Evolutionary conservation across 306 rosid species (phyloP), one percentile per base, ranked within the genome.

Genomic region (Trifolium pratense): DNA sequence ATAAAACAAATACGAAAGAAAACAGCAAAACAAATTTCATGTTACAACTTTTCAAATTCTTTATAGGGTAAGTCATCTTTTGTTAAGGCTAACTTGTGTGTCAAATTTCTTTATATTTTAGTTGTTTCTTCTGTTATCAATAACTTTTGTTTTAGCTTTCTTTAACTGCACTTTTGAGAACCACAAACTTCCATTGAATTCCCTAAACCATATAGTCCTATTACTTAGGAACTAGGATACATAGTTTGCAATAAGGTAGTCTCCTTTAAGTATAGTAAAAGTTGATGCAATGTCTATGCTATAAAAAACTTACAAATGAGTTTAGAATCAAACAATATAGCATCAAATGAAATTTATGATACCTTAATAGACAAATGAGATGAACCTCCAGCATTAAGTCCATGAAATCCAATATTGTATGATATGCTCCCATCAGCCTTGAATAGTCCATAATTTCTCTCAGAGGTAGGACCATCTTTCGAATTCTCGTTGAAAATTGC

Each of bases 351-450:
- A 77, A 57, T 49, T 32, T 69, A 39, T 37, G 48, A 75, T 89
- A 94, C 97, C 97, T 94, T 84, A 39, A 79, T 23, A 75, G 90
- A 85, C 74, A 84, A 80, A 80, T 26, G 81, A 23, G 85, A 86
- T 6, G 95, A 81, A 61, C 78, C 75, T n/a, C 89, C 96, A 29
- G 96, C 88, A 59, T 80, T 83, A 64, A 94, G 93, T 57, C 99
- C 97, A 65, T 79, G 93, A 90, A 82, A 94, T 49, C 97, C 99
- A 71, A 91, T 76, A 71, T 94, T 81, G 80, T 94, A 94, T 7
- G 97, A 75, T 75, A 90, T 90, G 69, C 75, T 94, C 70, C 99
- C 99, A 85, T 94, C 97, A 68, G 99, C 86, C 84, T 94, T 91
- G 78, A 86, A 94, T 52, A 94, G 79, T 37, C 99, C 97, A 82